Evolutionary conservation across 2,329 filamentous ascomycete species (phyloP).

Genomic region (Penicillium sp.): DNA sequence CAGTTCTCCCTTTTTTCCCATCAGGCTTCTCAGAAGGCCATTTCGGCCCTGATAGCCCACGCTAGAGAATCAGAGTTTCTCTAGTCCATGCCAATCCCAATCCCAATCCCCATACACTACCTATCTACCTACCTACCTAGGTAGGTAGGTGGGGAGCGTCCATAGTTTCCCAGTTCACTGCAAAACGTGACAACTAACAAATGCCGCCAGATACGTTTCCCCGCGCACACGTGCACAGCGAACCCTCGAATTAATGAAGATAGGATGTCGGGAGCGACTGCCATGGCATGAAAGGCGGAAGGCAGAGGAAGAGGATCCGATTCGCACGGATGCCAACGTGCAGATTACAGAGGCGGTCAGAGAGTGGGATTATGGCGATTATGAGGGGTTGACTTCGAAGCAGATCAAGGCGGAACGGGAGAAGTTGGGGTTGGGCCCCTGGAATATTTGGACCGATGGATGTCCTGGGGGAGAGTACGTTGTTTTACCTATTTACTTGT

Average conservation of each 20-base stretch:
- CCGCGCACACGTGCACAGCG: constrained; percentile 79
- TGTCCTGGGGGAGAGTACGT: constrained; percentile 80
- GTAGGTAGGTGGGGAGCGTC: background rate
- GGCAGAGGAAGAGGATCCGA: constrained; percentile 34
- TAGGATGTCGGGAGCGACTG: constrained; percentile 66
- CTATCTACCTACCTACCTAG: background rate
- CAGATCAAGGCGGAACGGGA: constrained; percentile 54
- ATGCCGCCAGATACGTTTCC: constrained; percentile 67
- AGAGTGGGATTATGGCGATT: constrained; percentile 86
- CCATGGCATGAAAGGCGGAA: constrained; percentile 60
- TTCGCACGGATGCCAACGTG: constrained; percentile 59
- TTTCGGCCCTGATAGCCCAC: no score
- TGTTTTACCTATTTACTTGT: constrained; percentile 30
- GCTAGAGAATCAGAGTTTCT: background rate
- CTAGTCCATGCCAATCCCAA: background rate
- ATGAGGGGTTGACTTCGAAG: constrained; percentile 73
- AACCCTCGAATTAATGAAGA: constrained; percentile 82
- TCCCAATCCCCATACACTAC: background rate
- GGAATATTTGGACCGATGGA: constrained; percentile 90
- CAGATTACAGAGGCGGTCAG: constrained; percentile 70
- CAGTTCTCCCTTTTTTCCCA: background rate
- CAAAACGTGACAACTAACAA: no score
- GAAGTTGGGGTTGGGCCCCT: constrained; percentile 58
- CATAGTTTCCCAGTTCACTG: no score
- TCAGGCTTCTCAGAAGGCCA: no score